A percentile compares a stretch with the other conserved stretches of the same genome.
Evolutionary conservation across 495 filamentous ascomycete genomes (phyloP).

Genomic region (Aspergillus conjunctus): DNA sequence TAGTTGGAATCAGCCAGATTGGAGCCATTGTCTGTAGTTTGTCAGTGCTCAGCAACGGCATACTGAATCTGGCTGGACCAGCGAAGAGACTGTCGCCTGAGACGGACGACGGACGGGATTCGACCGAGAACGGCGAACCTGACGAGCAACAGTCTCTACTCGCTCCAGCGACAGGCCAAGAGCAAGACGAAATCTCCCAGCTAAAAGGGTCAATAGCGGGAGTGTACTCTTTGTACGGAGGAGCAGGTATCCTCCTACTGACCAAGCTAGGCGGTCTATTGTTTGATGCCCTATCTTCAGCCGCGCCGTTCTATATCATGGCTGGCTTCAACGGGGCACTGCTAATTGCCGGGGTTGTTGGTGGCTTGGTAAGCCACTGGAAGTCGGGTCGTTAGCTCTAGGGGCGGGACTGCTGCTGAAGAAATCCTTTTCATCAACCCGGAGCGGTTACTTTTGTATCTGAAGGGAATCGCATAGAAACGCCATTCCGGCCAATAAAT

Average conservation of each 20-base stretch:
- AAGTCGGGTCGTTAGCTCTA: conserved; percentile 9
- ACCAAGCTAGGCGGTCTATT: conserved; percentile 90
- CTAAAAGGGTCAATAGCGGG: conserved; percentile 94
- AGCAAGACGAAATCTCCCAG: conserved; percentile 44
- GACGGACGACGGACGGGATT: conserved; percentile 19
- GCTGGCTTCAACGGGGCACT: conserved; percentile 79
- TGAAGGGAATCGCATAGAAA: too few species aligned
- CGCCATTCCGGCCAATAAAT: too few species aligned
- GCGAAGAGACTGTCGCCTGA: not conserved
- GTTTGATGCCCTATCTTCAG: conserved; percentile 69
- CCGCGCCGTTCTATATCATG: conserved; percentile 91
- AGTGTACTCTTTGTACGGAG: conserved; percentile 87
- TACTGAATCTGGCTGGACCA: conserved; percentile 51
- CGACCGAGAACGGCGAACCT: conserved; percentile 9
- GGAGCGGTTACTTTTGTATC: too few species aligned
- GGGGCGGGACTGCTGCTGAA: not conserved
- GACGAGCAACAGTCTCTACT: conserved; percentile 43
- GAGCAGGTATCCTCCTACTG: conserved; percentile 85
- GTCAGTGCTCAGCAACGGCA: conserved; percentile 77
- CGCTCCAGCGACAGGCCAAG: conserved; percentile 21
- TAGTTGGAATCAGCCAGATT: conserved; percentile 89
- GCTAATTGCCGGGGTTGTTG: conserved; percentile 56
- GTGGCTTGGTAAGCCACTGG: conserved; percentile 29
- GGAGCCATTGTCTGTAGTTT: conserved; percentile 93
- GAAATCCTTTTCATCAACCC: not conserved